Evolutionary conservation across 257 asterid genomes (phyloP).

Genomic region (Mentha longifolia): DNA sequence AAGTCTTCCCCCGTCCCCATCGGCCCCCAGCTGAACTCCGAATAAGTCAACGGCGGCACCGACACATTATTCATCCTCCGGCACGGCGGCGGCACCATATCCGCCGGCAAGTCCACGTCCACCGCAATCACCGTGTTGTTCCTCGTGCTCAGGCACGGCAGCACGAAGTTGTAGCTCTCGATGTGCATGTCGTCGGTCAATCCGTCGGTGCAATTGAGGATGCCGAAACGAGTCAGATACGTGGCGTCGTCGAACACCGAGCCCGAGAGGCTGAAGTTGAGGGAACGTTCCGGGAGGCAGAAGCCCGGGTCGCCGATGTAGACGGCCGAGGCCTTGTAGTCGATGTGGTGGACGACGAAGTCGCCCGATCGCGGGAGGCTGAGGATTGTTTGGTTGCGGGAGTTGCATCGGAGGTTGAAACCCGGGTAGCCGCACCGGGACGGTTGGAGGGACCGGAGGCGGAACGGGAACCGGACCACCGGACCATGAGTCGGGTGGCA

Average conservation of each 20-base stretch:
- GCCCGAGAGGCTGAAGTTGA: slow-evolving; percentile 42
- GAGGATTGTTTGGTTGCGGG: slow-evolving; percentile 44
- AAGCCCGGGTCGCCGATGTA: slow-evolving; percentile 50
- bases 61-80: slow-evolving; percentile 33
- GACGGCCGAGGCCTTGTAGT: slow-evolving; percentile 44
- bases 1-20: slow-evolving; percentile 37
- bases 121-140: slow-evolving; percentile 43
- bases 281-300: slow-evolving; percentile 50
- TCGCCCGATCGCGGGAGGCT: slow-evolving; percentile 62
- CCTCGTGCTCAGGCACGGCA: slow-evolving; percentile 39
- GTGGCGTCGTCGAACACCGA: slow-evolving; percentile 43
- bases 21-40: slow-evolving; percentile 33
- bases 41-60: slow-evolving; percentile 35
- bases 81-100: slow-evolving; percentile 42
- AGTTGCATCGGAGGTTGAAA: slow-evolving; percentile 66
- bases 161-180: slow-evolving; percentile 11
- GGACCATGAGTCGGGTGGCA: slow-evolving; percentile 49
- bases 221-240: slow-evolving; percentile 3
- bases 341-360: slow-evolving; percentile 50
- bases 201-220: slow-evolving; percentile 50
- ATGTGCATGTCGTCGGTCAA: not conserved
- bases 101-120: not conserved
- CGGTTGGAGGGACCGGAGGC: slow-evolving; percentile 42
- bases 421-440: slow-evolving; percentile 62
- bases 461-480: slow-evolving; percentile 65